Evolutionary conservation across 768 basidiomycete genomes (phyloP).

Genomic region (Collybia nuda): DNA sequence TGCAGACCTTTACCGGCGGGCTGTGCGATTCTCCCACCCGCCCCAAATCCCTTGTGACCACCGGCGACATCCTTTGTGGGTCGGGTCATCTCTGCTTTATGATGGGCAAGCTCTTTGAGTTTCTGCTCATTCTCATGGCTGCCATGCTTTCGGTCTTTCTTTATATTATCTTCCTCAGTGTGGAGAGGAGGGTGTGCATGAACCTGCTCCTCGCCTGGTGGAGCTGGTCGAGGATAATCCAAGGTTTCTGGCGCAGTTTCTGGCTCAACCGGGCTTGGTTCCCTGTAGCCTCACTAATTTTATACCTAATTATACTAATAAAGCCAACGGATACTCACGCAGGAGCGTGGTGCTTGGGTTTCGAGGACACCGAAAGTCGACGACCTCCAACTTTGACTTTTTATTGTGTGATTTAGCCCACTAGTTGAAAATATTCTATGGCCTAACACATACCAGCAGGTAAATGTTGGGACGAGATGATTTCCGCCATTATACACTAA

Average conservation of each 20-base stretch:
- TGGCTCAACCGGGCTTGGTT: constrained; percentile 12
- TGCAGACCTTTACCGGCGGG: constrained; percentile 47
- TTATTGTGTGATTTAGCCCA: neutral
- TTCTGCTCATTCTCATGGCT: constrained; percentile 41
- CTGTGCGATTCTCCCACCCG: constrained; percentile 54
- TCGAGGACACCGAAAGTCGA: constrained; percentile 45
- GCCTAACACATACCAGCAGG: constrained; percentile 43
- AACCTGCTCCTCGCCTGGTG: constrained; percentile 31
- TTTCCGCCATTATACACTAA: constrained; percentile 24
- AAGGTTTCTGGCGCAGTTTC: constrained; percentile 19
- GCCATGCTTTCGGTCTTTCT: constrained; percentile 49
- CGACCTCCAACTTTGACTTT: constrained; percentile 52
- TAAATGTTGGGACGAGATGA: constrained; percentile 33
- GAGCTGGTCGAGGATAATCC: constrained; percentile 57
- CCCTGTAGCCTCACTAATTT: constrained; percentile 5
- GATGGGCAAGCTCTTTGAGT: constrained; percentile 41
- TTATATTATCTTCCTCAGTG: constrained; percentile 46
- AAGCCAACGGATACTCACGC: constrained; percentile 24
- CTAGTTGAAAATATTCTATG: neutral
- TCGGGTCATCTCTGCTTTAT: constrained; percentile 45
- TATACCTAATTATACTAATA: neutral
- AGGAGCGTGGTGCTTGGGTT: constrained; percentile 30
- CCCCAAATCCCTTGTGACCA: constrained; percentile 37
- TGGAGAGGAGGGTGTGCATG: constrained; percentile 35
- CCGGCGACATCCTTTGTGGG: constrained; percentile 44